Conservation (phyloP, 1,284 basidiomycete species). For the Trichosporon sp. region DNA sequence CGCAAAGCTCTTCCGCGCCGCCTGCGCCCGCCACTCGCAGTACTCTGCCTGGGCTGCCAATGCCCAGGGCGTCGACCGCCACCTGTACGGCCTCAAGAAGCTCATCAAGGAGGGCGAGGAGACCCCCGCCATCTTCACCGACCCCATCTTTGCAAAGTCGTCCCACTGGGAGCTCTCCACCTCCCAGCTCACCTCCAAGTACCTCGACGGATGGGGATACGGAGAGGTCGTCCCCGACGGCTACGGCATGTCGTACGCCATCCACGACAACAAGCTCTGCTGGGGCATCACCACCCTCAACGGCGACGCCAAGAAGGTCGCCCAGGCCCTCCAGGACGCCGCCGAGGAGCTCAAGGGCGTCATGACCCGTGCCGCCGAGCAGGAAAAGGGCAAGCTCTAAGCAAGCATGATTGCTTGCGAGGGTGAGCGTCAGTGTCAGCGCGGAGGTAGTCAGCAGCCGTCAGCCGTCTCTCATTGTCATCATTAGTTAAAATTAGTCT, state of each 20-base stretch:
- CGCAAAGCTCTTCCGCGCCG: conserved; percentile 66
- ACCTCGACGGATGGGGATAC: conserved; percentile 93
- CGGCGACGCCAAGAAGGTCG: conserved; percentile 57
- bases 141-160: conserved; percentile 65
- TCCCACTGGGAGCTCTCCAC: conserved; percentile 91
- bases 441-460: neutral
- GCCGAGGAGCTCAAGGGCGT: conserved; percentile 68
- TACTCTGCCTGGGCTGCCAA: conserved; percentile 89
- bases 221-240: conserved; percentile 92
- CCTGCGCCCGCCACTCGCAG: conserved; percentile 73
- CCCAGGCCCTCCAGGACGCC: conserved; percentile 68
- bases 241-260: conserved; percentile 87
- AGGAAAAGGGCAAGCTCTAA: conserved; percentile 31
- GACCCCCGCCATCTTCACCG: conserved; percentile 71
- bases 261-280: conserved; percentile 77
- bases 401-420: too few relatives aligned
- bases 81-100: conserved; percentile 89
- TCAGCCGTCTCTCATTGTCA: neutral
- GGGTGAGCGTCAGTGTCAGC: too few relatives aligned
- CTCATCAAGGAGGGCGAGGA: conserved; percentile 69
- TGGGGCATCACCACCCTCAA: conserved; percentile 89
- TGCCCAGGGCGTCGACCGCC: conserved; percentile 90
- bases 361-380: conserved; percentile 61
- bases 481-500: conserved; percentile 1
- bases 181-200: conserved; percentile 74